Base-by-base conservation (phyloP, 345 rosid species). In the Pseudoturritis turrita region DNA sequence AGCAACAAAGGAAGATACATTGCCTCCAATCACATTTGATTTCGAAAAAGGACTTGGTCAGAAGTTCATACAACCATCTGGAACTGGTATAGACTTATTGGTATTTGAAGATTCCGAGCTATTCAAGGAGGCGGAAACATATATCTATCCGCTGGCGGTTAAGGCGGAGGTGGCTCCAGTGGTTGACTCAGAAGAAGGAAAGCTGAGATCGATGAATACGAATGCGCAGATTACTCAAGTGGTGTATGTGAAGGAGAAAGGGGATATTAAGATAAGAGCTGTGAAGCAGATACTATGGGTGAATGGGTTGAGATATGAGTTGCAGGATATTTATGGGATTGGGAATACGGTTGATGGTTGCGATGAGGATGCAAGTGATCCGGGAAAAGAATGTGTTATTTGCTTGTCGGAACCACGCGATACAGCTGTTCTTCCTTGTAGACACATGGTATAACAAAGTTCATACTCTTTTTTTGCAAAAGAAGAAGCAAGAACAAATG, bases 361-460 rank as follows among this genome's bases (percentile, higher is more conserved):
- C 15, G 85, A 88, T 31, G 66, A 36, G 15, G 31, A 37, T 25
- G 22, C 19, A 8, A 84, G 71, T 72, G 92, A 87, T 57, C 59
- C 78, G 0, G 88, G 90, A 63, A 88, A 87, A 71, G 97, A 90
- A 80, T 93, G 98, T 7, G 94, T 90, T 26, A 80, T 90, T 43
- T 90, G 98, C 82, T 72, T 93, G 69, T 87, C 94, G 2, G 97
- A 93, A 68, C 90, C 86, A 60, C 81, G 94, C 44, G 85, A 86
- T 47, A 87, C 84, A 25, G 78, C 92, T 7, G 87, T 88, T 65
- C 98, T 93, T 76, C 98, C 92, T 35, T 93, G 98, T 81, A 80
- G 98, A 45, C 98, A 93, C 80, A 81, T 93, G 94, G 97, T 92
- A 49, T n/a, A 15, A 33, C 36, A 7, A 78, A 74, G 22, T 44